Evolutionary conservation across 176 grass and related monocot genomes (phyloP).

Genomic region (Lolium rigidum): DNA sequence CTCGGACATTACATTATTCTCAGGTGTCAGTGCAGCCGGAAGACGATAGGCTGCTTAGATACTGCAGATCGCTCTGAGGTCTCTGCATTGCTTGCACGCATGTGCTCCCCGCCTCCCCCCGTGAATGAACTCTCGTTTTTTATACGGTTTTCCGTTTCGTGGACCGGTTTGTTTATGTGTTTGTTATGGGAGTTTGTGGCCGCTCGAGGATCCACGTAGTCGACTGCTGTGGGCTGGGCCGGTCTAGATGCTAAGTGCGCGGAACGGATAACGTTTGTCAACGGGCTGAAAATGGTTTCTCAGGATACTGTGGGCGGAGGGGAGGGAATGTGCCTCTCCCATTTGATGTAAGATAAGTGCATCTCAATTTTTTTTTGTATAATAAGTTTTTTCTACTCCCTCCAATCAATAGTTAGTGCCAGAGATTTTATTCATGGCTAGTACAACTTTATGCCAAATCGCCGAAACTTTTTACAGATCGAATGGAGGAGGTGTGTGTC

Average conservation of each 20-base stretch:
- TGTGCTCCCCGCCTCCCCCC: constrained; percentile 33
- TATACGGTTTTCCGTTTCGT: too few species aligned
- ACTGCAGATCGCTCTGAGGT: not conserved
- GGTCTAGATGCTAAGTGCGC: not conserved
- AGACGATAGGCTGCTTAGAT: constrained; percentile 37
- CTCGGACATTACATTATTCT: not conserved
- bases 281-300: not conserved
- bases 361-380: too few species aligned
- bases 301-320: too few species aligned
- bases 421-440: too few species aligned
- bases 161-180: not conserved
- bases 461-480: too few species aligned
- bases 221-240: too few species aligned
- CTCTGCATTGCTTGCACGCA: constrained; percentile 31
- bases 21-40: constrained; percentile 39
- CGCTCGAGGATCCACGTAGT: constrained; percentile 20
- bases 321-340: too few species aligned
- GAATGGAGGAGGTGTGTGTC: too few species aligned
- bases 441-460: too few species aligned
- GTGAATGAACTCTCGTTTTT: not conserved
- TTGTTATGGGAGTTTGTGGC: not conserved
- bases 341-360: too few species aligned
- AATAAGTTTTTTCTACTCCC: too few species aligned
- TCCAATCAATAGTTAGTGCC: too few species aligned
- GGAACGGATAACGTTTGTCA: not conserved